phyloP scores from a whole-genome alignment of 1,139 yeast species.

The Blastobotrys proliferans region DNA sequence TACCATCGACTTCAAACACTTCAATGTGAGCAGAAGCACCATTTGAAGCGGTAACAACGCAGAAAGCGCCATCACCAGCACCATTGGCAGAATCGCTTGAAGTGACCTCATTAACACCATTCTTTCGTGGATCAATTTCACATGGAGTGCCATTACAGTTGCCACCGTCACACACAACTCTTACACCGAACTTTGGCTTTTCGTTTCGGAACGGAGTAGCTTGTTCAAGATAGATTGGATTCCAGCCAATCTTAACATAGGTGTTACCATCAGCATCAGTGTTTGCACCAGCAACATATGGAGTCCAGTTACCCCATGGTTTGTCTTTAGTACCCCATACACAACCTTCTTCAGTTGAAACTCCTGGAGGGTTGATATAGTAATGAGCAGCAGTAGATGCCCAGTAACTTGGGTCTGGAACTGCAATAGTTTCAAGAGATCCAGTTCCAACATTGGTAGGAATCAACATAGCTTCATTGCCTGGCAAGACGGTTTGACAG shows the following conservation, averaged over 20 bases:
- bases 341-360: slow-evolving; percentile 70
- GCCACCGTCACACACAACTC: slow-evolving; percentile 64
- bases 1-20: slow-evolving; percentile 46
- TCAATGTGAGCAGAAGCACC: slow-evolving; percentile 67
- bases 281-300: slow-evolving; percentile 89
- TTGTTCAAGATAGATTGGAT: slow-evolving; percentile 72
- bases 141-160: slow-evolving; percentile 74
- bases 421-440: slow-evolving; percentile 56
- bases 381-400: slow-evolving; percentile 75
- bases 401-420: slow-evolving; percentile 68
- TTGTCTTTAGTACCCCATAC: slow-evolving; percentile 71
- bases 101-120: slow-evolving; percentile 53
- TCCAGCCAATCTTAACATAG: slow-evolving; percentile 83
- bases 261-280: slow-evolving; percentile 65
- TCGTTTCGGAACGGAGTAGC: slow-evolving; percentile 48
- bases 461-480: slow-evolving; percentile 89
- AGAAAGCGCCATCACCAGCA: slow-evolving; percentile 69
- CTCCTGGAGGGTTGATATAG: slow-evolving; percentile 84
- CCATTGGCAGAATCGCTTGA: slow-evolving; percentile 44
- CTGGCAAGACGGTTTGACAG: slow-evolving; percentile 91
- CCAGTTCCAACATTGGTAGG: slow-evolving; percentile 64
- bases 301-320: slow-evolving; percentile 86
- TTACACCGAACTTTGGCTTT: slow-evolving; percentile 66
- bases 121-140: slow-evolving; percentile 67
- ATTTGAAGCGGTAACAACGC: slow-evolving; percentile 74